These are phyloP conservation scores for Dispira parvispora DNA, from an alignment of 192 early-diverging fungal genomes.

Conservation along the genomic window DNA sequence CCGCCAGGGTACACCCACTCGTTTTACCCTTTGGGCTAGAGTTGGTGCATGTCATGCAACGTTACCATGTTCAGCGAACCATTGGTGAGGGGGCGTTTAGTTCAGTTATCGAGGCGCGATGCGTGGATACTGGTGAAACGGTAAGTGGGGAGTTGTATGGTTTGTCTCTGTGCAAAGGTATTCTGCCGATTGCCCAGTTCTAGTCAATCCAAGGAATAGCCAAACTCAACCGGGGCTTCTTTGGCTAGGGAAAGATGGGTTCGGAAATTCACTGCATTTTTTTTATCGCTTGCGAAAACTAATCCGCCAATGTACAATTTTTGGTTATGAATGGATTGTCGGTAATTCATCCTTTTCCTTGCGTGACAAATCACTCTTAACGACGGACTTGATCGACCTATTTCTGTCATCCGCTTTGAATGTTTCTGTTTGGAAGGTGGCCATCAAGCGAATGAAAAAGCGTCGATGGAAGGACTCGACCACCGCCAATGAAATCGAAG, in stretches of 20 bases:
- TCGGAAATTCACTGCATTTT: too few species aligned
- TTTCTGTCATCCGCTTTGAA: neutral
- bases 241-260: neutral
- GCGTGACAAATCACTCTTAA: neutral
- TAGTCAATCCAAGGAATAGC: too few species aligned
- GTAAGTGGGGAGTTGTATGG: neutral
- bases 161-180: neutral
- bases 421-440: slow-evolving; percentile 13
- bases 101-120: slow-evolving; percentile 27
- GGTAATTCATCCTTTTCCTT: neutral
- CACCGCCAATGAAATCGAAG: slow-evolving; percentile 27
- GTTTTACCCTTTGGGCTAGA: too few species aligned
- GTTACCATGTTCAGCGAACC: slow-evolving; percentile 25
- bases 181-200: neutral
- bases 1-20: too few species aligned
- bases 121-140: slow-evolving; percentile 25
- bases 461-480: slow-evolving; percentile 35
- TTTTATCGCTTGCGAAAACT: too few species aligned
- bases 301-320: too few species aligned
- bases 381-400: neutral
- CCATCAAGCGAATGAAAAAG: slow-evolving; percentile 38
- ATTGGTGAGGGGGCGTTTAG: slow-evolving; percentile 36
- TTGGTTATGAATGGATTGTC: neutral
- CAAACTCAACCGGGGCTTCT: too few species aligned
- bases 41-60: slow-evolving; percentile 13